These are phyloP conservation scores for Cerioporus squamosus DNA, from an alignment of 1,284 basidiomycete genomes.

Conservation along the genomic window DNA sequence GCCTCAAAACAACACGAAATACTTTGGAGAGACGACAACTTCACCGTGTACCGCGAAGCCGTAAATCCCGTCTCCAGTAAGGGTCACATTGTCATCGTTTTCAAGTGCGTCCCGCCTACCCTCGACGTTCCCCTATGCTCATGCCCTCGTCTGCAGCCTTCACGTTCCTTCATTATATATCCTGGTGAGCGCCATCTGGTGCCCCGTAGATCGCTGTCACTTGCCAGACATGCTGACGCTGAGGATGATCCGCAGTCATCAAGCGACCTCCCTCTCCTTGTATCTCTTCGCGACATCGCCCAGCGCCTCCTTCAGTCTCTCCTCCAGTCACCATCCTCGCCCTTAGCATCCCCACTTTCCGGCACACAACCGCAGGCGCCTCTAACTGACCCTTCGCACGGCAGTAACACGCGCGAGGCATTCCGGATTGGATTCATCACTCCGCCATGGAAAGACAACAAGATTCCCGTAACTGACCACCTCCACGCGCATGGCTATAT, in stretches of 20 bases:
- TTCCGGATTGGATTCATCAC: constrained; percentile 77
- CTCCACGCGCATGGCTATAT: constrained; percentile 77
- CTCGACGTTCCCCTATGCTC: constrained; percentile 1
- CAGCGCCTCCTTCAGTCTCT: constrained; percentile 54
- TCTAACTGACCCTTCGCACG: background rate
- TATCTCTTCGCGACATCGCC: constrained; percentile 62
- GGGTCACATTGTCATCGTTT: constrained; percentile 71
- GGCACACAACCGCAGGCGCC: constrained; percentile 12
- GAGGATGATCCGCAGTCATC: constrained; percentile 53
- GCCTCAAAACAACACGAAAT: constrained; percentile 56
- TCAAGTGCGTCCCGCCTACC: constrained; percentile 66
- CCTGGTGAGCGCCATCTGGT: constrained; percentile 50
- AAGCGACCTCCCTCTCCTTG: constrained; percentile 72
- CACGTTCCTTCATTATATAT: constrained; percentile 79
- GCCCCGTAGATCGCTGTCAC: background rate
- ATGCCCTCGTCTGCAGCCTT: constrained; percentile 45
- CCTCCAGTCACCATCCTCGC: constrained; percentile 45
- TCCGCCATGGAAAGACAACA: constrained; percentile 72
- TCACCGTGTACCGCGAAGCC: constrained; percentile 72
- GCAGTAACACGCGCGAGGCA: constrained; percentile 18
- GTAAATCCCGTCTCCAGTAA: constrained; percentile 68
- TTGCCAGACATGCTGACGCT: background rate
- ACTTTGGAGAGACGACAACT: constrained; percentile 75
- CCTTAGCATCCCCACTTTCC: constrained; percentile 25
- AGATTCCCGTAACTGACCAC: constrained; percentile 78